Conservation (phyloP, 176 grass and related monocot species). For the Pharus latifolius region DNA sequence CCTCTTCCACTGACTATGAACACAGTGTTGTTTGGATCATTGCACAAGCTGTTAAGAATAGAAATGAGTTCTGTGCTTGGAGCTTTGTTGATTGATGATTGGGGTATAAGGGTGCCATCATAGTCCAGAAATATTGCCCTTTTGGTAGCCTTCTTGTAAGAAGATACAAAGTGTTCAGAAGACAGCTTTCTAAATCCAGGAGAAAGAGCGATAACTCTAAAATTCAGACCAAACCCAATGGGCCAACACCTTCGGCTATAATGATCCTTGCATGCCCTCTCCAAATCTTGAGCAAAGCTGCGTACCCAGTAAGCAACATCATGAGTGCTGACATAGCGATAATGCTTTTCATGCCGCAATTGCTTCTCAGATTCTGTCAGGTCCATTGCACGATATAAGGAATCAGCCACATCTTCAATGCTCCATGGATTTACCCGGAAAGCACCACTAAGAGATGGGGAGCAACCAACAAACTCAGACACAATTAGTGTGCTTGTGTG, state of each 20-base stretch:
- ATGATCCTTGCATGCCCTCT: conserved; percentile 66
- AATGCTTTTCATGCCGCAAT: conserved; percentile 71
- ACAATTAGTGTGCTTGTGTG: conserved; percentile 70
- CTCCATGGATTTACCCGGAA: conserved; percentile 88
- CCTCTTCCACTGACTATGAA: conserved; percentile 81
- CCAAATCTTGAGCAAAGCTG: conserved; percentile 68
- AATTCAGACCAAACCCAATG: conserved; percentile 67
- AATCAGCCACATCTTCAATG: conserved; percentile 68
- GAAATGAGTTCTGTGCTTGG: conserved; percentile 54
- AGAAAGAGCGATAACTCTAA: conserved; percentile 67
- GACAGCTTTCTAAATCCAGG: conserved; percentile 66
- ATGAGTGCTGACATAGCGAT: conserved; percentile 60
- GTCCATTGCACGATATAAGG: conserved; percentile 41
- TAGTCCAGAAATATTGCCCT: conserved; percentile 80
- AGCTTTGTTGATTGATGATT: conserved; percentile 48
- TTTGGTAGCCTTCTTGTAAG: conserved; percentile 55
- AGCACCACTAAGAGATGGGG: conserved; percentile 80
- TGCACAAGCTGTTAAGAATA: conserved; percentile 60
- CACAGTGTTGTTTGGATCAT: conserved; percentile 54
- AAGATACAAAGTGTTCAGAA: conserved; percentile 30
- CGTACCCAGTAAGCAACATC: conserved; percentile 63
- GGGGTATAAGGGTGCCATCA: conserved; percentile 74
- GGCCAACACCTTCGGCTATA: conserved; percentile 66
- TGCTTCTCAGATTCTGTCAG: conserved; percentile 41
- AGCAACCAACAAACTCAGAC: conserved; percentile 80